Evolutionary conservation across 2,329 filamentous ascomycete genomes (phyloP), one percentile per base, ranked within the genome.

Genomic region (Fusarium tanahbumbuense): DNA sequence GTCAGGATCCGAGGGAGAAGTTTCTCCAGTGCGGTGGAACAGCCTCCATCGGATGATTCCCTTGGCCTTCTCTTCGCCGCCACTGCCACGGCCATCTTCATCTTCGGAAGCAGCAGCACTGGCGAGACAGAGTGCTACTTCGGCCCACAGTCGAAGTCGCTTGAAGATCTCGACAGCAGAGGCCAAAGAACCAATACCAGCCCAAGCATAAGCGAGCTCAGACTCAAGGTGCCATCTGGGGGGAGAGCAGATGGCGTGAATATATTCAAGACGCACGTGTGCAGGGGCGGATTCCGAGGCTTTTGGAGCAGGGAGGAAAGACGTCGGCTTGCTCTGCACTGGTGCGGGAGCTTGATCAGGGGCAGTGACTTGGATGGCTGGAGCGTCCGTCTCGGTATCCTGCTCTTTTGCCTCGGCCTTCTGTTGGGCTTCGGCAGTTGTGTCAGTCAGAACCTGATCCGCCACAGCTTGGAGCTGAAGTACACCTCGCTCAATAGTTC

Each of bases 151-250:
- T 60, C 94, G 90, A 20, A 99, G 83, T 5, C 96, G 88, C 81
- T 97, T 94, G 81, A 98, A 99, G 65, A 99, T 98, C 65, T 98
- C 96, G 3, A 99, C 86, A 0, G 96, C 96, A 1, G 94, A 97
- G 6, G 93, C 87, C 3, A 99, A 83, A 42, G 94, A 97, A 12
- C 96, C 96, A 5, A 98, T 87, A 49, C 89, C 88, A 1, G 94
- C 92, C 96, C 96, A 99, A n/a, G 94, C 89, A 65, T 93, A 90
- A 2, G 96, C 96, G 16, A 99, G 86, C 78, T 99, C 96, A 0
- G 94, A 91, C 77, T 99, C 96, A 2, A 99, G 87, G 75, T 97
- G 93, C 96, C 96, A 99, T 54, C 94, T 85, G 0, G 94, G 93
- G 1, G 95, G 94, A 1, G 94, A 93, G 23, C 89, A 91, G 3